These are phyloP conservation scores for Beauveria sp. DNA, from an alignment of 2,329 filamentous ascomycete genomes.

Conservation along the genomic window DNA sequence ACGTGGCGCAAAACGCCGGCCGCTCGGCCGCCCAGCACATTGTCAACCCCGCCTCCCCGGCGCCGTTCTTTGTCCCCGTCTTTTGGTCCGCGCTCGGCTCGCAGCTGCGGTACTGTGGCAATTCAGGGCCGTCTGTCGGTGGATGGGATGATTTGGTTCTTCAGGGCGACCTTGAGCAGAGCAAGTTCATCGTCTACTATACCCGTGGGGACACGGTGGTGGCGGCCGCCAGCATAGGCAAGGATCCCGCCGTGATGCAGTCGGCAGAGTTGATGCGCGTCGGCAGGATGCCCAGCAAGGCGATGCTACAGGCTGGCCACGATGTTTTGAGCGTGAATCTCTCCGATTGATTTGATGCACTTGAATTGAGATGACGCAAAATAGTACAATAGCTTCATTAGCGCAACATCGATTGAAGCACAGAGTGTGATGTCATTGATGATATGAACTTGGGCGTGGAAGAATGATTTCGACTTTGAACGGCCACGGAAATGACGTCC, in stretches of 20 bases:
- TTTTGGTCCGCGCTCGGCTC: constrained; percentile 94
- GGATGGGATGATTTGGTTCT: constrained; percentile 85
- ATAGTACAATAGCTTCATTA: background rate
- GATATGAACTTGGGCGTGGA: too few relatives aligned
- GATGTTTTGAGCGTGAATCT: constrained; percentile 40
- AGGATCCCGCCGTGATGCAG: constrained; percentile 80
- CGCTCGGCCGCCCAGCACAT: constrained; percentile 74
- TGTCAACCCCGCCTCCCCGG: constrained; percentile 50
- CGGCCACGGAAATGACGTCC: background rate
- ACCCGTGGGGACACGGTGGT: constrained; percentile 78
- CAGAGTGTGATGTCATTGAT: too few relatives aligned
- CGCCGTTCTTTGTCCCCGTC: constrained; percentile 77
- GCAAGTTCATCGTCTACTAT: constrained; percentile 86
- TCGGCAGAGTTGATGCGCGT: constrained; percentile 76
- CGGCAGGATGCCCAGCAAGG: constrained; percentile 77
- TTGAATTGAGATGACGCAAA: background rate
- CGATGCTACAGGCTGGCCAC: constrained; percentile 58
- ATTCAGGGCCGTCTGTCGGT: constrained; percentile 46
- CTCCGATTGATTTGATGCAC: constrained; percentile 19
- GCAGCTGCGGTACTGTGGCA: constrained; percentile 90
- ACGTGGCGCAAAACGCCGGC: constrained; percentile 90
- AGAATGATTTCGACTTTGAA: background rate
- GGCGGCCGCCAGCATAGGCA: constrained; percentile 83
- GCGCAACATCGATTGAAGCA: background rate
- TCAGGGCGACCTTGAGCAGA: constrained; percentile 66